phyloP scores from a whole-genome alignment of 225 moss, liverwort and hornwort species.

The Anthoceros angustus region DNA sequence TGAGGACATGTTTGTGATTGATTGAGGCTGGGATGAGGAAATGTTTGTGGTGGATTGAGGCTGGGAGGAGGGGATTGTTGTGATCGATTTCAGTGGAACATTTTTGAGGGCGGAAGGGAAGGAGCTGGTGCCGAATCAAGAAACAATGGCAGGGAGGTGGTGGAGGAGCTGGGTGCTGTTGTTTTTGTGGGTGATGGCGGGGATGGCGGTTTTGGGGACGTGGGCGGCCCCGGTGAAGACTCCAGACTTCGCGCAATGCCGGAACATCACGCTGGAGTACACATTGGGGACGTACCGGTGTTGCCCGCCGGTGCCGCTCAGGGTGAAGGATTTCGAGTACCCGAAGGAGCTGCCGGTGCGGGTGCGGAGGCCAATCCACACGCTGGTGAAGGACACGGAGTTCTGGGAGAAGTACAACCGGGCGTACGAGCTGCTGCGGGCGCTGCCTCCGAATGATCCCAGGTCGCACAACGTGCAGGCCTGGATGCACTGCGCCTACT shows the following conservation, averaged over 20 bases:
- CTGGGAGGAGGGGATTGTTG: too few relatives aligned
- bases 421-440: not conserved
- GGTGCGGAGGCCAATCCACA: constrained; percentile 2
- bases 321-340: not conserved
- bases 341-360: constrained; percentile 1
- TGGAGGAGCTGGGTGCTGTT: not conserved
- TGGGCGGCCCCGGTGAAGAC: not conserved
- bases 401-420: constrained; percentile 3
- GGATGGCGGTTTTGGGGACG: not conserved
- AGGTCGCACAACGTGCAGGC: not conserved
- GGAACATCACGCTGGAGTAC: constrained; percentile 3
- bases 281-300: not conserved
- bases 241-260: not conserved
- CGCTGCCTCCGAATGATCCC: not conserved
- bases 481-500: constrained; percentile 4
- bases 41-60: too few relatives aligned
- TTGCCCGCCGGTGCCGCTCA: not conserved
- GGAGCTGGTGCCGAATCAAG: too few relatives aligned
- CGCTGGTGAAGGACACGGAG: constrained; percentile 3
- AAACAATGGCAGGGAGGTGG: too few relatives aligned
- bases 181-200: not conserved
- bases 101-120: too few relatives aligned
- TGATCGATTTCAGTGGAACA: too few relatives aligned
- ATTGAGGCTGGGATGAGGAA: too few relatives aligned
- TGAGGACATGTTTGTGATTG: too few relatives aligned